A percentile compares a stretch with the other conserved stretches of the same genome.
Evolutionary conservation across 441 rosid genomes (phyloP).

Genomic region (Bocquillonia castaneifolia): DNA sequence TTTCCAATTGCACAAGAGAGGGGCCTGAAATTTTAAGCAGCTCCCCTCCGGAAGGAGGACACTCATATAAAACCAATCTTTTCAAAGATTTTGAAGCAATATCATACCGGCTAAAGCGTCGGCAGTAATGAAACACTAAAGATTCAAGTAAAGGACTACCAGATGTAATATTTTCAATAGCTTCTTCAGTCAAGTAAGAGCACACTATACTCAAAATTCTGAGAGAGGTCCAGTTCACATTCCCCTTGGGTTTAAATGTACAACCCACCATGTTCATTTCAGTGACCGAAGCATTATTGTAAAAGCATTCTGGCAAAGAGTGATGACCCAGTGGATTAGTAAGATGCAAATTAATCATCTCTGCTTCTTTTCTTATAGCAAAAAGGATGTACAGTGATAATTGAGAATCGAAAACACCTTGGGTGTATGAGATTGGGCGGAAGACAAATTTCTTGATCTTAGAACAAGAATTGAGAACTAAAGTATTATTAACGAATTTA

Average conservation of each 20-base stretch:
- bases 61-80: constrained; percentile 13
- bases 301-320: constrained; percentile 10
- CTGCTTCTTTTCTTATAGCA: constrained; percentile 1
- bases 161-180: background rate
- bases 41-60: background rate
- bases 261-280: background rate
- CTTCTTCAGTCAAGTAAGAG: background rate
- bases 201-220: constrained; percentile 11
- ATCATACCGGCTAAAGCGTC: background rate
- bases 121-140: constrained; percentile 6
- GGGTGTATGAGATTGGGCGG: background rate
- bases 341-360: constrained; percentile 7
- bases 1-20: background rate
- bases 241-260: background rate
- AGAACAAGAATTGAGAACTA: background rate
- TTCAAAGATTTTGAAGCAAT: constrained; percentile 4
- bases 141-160: constrained; percentile 21
- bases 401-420: background rate
- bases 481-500: constrained; percentile 1
- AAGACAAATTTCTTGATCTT: constrained; percentile 4
- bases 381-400: constrained; percentile 13
- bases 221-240: constrained; percentile 20
- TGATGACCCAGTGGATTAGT: background rate
- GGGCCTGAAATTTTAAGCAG: constrained; percentile 4
- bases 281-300: background rate